These are phyloP conservation scores for Rubus parviflorus DNA, from an alignment of 306 rosid genomes.

Conservation along the genomic window DNA sequence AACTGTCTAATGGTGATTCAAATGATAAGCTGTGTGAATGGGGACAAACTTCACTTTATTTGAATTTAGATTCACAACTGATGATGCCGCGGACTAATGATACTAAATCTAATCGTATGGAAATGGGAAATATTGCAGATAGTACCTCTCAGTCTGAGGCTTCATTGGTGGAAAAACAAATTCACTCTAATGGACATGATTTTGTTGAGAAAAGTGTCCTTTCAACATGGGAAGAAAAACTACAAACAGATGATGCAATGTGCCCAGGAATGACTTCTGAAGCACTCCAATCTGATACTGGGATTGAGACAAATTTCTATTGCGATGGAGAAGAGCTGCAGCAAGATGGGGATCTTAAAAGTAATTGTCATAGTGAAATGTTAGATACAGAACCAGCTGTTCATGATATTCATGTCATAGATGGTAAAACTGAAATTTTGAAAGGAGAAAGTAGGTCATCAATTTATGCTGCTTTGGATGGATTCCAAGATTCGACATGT, in stretches of 20 bases:
- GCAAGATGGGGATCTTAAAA: conserved; percentile 26
- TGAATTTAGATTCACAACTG: conserved; percentile 29
- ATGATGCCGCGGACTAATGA: conserved; percentile 26
- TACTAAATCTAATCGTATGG: conserved; percentile 18
- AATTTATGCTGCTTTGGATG: conserved; percentile 27
- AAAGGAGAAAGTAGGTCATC: conserved; percentile 35
- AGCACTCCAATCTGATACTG: conserved; percentile 21
- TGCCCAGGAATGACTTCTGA: conserved; percentile 20
- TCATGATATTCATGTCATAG: conserved; percentile 68
- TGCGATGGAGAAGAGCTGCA: conserved; percentile 30
- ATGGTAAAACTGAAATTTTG: conserved; percentile 42
- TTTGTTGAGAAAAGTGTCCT: conserved; percentile 24
- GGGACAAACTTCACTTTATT: conserved; percentile 37
- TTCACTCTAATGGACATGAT: conserved; percentile 26
- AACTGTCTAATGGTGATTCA: conserved; percentile 32
- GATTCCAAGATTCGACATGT: conserved; percentile 23
- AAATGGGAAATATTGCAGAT: conserved; percentile 17
- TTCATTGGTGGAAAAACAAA: conserved; percentile 29
- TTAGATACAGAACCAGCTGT: conserved; percentile 53
- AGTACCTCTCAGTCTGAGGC: conserved; percentile 25
- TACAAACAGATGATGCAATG: conserved; percentile 19
- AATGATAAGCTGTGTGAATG: conserved; percentile 35
- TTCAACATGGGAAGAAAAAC: conserved; percentile 16
- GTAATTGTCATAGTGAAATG: conserved; percentile 23
- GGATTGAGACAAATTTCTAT: conserved; percentile 19